Evolutionary conservation across 208 protist species (phyloP), one percentile per base, ranked within the genome.

Genomic region (Sergeia podlipaevii): DNA sequence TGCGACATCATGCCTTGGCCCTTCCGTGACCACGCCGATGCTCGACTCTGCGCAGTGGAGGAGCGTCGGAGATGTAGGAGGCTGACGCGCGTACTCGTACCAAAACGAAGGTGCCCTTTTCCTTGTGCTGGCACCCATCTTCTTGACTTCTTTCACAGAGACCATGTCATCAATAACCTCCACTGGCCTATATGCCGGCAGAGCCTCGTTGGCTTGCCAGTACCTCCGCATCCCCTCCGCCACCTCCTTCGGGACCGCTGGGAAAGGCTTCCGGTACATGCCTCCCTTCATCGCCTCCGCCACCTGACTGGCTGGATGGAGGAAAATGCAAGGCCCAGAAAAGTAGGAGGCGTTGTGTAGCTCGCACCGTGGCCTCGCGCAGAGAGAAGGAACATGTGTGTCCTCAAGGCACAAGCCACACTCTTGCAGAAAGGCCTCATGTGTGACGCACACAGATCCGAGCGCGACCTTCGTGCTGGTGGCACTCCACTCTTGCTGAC

Each of bases 371-470:
- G 73, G 70, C 10, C 73, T 68, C 20, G 73, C 65, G 56, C 77
- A 85, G 27, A 73, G 65, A 13, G 72, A 66, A 0, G 65, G 26
- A 17, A 75, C 21, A 27, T 56, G 60, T 32, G 60, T 60, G 10
- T 66, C 70, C 43, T 85, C 77, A 18, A 65, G 39, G 38, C 74
- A 80, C n/a, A 61, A 34, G 38, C 77, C 77, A 45, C 77, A 85
- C 50, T 79, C 74, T 51, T 73, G 65, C 43, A 74, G 24, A 8
- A 79, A 44, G 3, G 77, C 71, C 18, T 51, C 70, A 42, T 77
- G 50, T 6, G 77, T 85, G 39, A 85, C 66, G 41, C 77, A 85
- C 20, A 85, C 77, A 34, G 66, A 77, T 48, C 77, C 77, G n/a
- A 85, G 29, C 10, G 65, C 59, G 30, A 79, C 60, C 58, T 75